These are phyloP conservation scores for Lojkania enalia DNA, from an alignment of 2,329 filamentous ascomycete species.

Conservation along the genomic window DNA sequence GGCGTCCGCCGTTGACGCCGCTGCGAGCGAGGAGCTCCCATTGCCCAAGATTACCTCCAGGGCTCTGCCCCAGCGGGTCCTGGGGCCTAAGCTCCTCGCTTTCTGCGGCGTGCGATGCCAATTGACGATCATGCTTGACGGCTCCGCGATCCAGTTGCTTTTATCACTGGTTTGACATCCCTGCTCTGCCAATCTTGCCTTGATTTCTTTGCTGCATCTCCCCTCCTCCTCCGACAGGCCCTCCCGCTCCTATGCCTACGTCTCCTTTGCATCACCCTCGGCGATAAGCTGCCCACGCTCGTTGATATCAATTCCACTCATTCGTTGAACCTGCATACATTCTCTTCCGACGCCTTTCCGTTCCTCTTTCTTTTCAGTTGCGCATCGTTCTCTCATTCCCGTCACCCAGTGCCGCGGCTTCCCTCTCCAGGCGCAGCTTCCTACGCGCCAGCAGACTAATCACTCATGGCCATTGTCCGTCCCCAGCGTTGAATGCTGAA, in stretches of 20 bases:
- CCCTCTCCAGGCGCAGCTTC: conserved; percentile 12
- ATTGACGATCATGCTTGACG: conserved; percentile 29
- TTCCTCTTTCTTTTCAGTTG: neutral
- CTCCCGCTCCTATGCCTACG: neutral
- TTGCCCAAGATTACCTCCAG: conserved; percentile 17
- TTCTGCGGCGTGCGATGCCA: conserved; percentile 23
- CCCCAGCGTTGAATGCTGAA: conserved; percentile 17
- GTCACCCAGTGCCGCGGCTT: conserved; percentile 17
- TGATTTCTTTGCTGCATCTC: conserved; percentile 6
- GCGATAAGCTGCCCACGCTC: conserved; percentile 6
- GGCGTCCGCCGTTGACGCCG: conserved; percentile 30
- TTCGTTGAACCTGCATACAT: conserved; percentile 3
- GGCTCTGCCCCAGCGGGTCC: conserved; percentile 1
- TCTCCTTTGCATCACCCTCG: conserved; percentile 11
- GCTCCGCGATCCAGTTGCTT: conserved; percentile 21
- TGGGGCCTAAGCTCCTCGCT: conserved; percentile 26
- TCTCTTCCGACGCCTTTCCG: conserved; percentile 6
- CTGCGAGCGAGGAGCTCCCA: conserved; percentile 18
- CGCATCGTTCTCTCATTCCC: too few relatives aligned
- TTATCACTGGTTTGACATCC: conserved; percentile 26
- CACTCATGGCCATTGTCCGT: conserved; percentile 29
- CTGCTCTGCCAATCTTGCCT: conserved; percentile 7
- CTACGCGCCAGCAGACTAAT: conserved; percentile 21
- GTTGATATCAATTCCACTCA: neutral
- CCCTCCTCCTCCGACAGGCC: neutral